phyloP scores from a whole-genome alignment of 164 flowering plant genomes.

The Umbellularia californica region DNA sequence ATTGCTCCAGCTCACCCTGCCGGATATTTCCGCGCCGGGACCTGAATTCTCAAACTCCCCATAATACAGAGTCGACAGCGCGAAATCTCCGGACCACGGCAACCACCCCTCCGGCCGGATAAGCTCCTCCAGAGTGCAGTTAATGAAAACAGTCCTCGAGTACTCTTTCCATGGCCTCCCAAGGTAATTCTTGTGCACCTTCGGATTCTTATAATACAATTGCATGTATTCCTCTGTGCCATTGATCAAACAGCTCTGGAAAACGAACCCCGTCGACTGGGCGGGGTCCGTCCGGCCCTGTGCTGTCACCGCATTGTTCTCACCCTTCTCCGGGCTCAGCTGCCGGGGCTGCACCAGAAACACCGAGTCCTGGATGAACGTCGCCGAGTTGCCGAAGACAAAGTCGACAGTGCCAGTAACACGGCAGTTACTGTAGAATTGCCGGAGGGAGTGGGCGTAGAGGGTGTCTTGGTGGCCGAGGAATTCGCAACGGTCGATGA shows the following conservation, averaged over 20 bases:
- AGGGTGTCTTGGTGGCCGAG: slow-evolving; percentile 25
- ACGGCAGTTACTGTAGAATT: slow-evolving; percentile 15
- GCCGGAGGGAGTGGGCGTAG: slow-evolving; percentile 20
- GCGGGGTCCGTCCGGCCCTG: slow-evolving; percentile 74
- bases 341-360: slow-evolving; percentile 15
- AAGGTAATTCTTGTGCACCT: slow-evolving; percentile 57
- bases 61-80: slow-evolving; percentile 61
- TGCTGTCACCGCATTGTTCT: slow-evolving; percentile 15
- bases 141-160: slow-evolving; percentile 67
- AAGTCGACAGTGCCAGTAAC: slow-evolving; percentile 17
- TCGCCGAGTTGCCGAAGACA: slow-evolving; percentile 21
- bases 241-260: slow-evolving; percentile 53
- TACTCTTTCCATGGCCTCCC: slow-evolving; percentile 96
- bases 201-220: slow-evolving; percentile 40
- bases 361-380: slow-evolving; percentile 12
- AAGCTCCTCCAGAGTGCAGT: slow-evolving; percentile 41
- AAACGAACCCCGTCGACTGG: slow-evolving; percentile 75
- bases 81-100: slow-evolving; percentile 73
- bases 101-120: slow-evolving; percentile 65
- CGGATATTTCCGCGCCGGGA: slow-evolving; percentile 35
- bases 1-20: slow-evolving; percentile 77
- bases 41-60: slow-evolving; percentile 74
- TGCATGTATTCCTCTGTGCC: slow-evolving; percentile 75
- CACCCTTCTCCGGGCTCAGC: slow-evolving; percentile 12
- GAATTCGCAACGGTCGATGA: slow-evolving; percentile 14